Evolutionary conservation across 73 alveolate genomes (phyloP).

Genomic region (Paramecium caudatum): DNA sequence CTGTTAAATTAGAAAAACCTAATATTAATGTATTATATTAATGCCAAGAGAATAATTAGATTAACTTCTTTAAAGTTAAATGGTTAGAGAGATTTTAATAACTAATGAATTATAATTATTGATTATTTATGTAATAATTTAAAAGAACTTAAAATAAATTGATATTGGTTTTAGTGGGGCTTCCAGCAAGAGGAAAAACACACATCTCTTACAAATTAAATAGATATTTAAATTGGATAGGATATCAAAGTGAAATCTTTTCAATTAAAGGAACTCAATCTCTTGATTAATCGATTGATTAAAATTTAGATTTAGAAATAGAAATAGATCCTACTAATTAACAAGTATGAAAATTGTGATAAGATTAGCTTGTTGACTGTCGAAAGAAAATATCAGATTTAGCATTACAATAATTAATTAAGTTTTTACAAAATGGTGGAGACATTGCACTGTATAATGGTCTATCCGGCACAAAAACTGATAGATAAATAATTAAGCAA

Average conservation of each 20-base stretch:
- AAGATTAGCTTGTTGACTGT: constrained; percentile 3
- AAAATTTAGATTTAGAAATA: constrained; percentile 67
- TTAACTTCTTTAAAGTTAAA: too few relatives aligned
- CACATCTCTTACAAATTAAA: constrained; percentile 75
- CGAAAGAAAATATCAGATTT: constrained; percentile 66
- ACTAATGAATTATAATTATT: too few relatives aligned
- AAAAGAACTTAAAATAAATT: constrained; percentile 38
- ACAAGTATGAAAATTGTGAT: constrained; percentile 4
- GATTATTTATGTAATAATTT: constrained; percentile 33
- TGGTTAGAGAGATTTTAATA: too few relatives aligned
- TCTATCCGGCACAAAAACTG: constrained; percentile 66
- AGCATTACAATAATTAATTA: constrained; percentile 48
- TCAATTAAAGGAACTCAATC: constrained; percentile 37
- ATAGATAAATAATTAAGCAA: background rate
- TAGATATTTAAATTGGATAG: constrained; percentile 80
- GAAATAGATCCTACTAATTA: constrained; percentile 64
- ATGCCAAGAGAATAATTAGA: too few relatives aligned
- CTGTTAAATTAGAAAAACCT: too few relatives aligned
- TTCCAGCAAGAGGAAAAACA: constrained; percentile 83
- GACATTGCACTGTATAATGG: constrained; percentile 79
- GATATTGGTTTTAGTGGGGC: constrained; percentile 73
- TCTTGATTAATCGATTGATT: constrained; percentile 33
- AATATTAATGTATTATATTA: too few relatives aligned
- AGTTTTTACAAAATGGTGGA: constrained; percentile 67
- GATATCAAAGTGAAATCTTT: constrained; percentile 76